Evolutionary conservation across 352 stramenopile species (phyloP), one percentile per base, ranked within the genome.

Genomic region (Saprolegnia parasitica): DNA sequence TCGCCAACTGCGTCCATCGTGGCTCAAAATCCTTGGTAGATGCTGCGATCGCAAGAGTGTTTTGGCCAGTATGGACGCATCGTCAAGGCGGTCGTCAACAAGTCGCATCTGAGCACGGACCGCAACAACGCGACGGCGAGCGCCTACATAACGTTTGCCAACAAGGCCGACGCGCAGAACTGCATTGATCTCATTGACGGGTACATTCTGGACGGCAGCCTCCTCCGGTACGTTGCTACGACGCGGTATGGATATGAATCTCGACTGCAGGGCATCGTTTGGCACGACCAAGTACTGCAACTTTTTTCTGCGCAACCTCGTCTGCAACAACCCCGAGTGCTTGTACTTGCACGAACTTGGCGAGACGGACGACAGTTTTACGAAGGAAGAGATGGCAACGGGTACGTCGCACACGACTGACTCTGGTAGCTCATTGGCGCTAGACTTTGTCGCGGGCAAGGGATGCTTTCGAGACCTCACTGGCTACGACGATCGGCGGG

Each of bases 221-320:
- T 92, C 52, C 67, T 94, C 21, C 74, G 86, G 83, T 93, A 56
- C 13, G 18, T 49, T 52, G 26, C 24, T 52, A 32, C 20, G 24
- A 20, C 24, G 24, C 2, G 4, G 35, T 21, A 21, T 5, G 15
- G 18, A 18, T 47, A 32, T 37, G 11, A 6, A n/a, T 4, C 42
- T 1, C 32, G 47, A 9, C 10, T 40, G 13, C 35, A 96, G 90
- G 26, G 92, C 91, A 9, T 96, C 85, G 26, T 98, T 97, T 76
- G 94, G 94, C 18, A 98, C 93, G 16, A 98, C 91, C 65, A 98
- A 98, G 78, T 98, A 98, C 73, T 98, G 94, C 78, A 97, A 98
- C 75, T 93, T 89, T 67, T 98, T 98, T 70, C 74, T 98, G 39
- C 81, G 89, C 5, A 93, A 91, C 71, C 81, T 96, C 56, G 74